phyloP scores from a whole-genome alignment of 352 stramenopile genomes.

The Globisporangium irregulare region DNA sequence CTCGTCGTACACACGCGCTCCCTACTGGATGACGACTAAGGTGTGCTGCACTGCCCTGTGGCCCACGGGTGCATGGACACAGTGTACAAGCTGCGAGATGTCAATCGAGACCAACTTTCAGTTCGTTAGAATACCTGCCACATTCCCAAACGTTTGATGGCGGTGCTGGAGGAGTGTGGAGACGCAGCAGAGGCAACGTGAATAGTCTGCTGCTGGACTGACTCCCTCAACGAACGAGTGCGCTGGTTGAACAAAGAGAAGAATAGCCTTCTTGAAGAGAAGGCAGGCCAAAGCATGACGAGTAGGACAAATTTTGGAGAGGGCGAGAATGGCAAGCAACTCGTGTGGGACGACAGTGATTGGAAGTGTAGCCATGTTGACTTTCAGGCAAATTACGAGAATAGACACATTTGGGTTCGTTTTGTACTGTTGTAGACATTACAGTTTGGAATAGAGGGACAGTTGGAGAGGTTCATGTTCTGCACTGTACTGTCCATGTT shows the following conservation, averaged over 20 bases:
- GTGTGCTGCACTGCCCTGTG: not conserved
- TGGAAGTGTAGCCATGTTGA: not conserved
- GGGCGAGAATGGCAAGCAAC: not conserved
- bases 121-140: no score
- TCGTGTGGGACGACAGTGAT: not conserved
- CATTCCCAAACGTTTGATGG: no score
- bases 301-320: no score
- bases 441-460: not conserved
- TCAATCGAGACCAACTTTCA: no score
- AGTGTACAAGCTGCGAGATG: not conserved
- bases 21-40: not conserved
- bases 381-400: not conserved
- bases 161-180: no score
- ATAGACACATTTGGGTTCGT: not conserved
- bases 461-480: not conserved
- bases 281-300: no score
- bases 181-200: no score
- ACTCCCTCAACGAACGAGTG: no score
- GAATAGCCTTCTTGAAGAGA: no score
- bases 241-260: no score
- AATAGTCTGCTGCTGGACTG: no score
- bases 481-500: not conserved
- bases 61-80: not conserved
- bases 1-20: not conserved
- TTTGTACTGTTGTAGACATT: not conserved